These are phyloP conservation scores for Knoxia roxburghii DNA, from an alignment of 257 asterid genomes.

Conservation along the genomic window DNA sequence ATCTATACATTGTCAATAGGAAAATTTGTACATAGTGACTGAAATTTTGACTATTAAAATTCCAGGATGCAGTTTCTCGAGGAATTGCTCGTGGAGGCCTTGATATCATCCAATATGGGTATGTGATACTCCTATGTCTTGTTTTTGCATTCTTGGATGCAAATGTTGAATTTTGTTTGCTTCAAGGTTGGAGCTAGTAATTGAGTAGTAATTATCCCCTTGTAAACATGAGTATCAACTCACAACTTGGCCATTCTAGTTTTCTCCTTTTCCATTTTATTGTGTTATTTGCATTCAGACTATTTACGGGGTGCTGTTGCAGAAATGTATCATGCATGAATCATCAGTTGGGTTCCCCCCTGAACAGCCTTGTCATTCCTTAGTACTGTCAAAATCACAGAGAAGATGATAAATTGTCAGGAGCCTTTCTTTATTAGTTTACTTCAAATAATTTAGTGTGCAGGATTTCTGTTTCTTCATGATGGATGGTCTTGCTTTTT, in stretches of 20 bases:
- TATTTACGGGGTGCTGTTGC: background rate
- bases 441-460: background rate
- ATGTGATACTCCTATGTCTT: constrained; percentile 27
- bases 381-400: background rate
- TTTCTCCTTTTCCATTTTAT: background rate
- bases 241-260: background rate
- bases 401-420: too few species aligned
- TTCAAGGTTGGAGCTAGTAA: background rate
- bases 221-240: background rate
- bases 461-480: background rate
- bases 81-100: constrained; percentile 79
- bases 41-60: constrained; percentile 15
- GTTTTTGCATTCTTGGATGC: constrained; percentile 6
- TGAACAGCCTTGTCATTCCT: background rate
- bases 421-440: too few species aligned
- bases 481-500: background rate
- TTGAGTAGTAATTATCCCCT: background rate
- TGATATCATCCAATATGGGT: constrained; percentile 90
- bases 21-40: constrained; percentile 11
- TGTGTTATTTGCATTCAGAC: background rate
- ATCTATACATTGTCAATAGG: background rate
- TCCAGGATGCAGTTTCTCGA: constrained; percentile 91
- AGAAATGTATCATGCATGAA: too few species aligned
- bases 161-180: constrained; percentile 1
- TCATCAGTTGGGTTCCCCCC: too few species aligned